Percentiles rank a stretch among this genome's conserved stretches.
Conservation (phyloP, 768 basidiomycete genomes). For the Suillus hirtellus region DNA sequence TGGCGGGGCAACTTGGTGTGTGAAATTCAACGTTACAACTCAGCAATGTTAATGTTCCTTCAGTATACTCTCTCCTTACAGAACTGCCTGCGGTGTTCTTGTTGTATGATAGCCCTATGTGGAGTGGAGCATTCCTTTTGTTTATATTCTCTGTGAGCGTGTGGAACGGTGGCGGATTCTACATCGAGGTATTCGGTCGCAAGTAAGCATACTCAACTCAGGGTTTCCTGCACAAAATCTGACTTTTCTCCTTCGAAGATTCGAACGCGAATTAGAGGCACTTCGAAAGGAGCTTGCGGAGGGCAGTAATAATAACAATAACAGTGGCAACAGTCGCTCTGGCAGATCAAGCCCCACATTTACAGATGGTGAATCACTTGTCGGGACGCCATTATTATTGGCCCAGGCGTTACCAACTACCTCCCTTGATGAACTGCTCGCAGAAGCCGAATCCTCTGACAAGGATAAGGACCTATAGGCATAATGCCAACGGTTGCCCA, state of each 20-base stretch:
- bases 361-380: slow-evolving; percentile 42
- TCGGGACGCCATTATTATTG: slow-evolving; percentile 36
- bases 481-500: background rate
- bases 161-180: slow-evolving; percentile 96
- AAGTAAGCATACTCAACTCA: slow-evolving; percentile 59
- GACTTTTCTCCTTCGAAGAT: slow-evolving; percentile 46
- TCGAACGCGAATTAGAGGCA: slow-evolving; percentile 89
- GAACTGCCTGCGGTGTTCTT: slow-evolving; percentile 84
- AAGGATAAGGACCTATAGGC: slow-evolving; percentile 32
- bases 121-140: slow-evolving; percentile 78
- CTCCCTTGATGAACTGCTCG: slow-evolving; percentile 20
- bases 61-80: slow-evolving; percentile 84
- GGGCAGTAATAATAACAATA: slow-evolving; percentile 28
- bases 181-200: slow-evolving; percentile 95
- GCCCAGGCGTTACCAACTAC: slow-evolving; percentile 20
- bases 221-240: background rate
- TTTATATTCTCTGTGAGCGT: slow-evolving; percentile 83
- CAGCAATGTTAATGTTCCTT: slow-evolving; percentile 10
- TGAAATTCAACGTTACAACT: slow-evolving; percentile 16
- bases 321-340: slow-evolving; percentile 40
- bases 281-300: slow-evolving; percentile 89
- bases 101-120: slow-evolving; percentile 76
- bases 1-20: slow-evolving; percentile 80
- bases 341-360: slow-evolving; percentile 53
- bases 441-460: slow-evolving; percentile 17